phyloP scores from a whole-genome alignment of 2,329 filamentous ascomycete genomes.

The Hypomyces rosellus region DNA sequence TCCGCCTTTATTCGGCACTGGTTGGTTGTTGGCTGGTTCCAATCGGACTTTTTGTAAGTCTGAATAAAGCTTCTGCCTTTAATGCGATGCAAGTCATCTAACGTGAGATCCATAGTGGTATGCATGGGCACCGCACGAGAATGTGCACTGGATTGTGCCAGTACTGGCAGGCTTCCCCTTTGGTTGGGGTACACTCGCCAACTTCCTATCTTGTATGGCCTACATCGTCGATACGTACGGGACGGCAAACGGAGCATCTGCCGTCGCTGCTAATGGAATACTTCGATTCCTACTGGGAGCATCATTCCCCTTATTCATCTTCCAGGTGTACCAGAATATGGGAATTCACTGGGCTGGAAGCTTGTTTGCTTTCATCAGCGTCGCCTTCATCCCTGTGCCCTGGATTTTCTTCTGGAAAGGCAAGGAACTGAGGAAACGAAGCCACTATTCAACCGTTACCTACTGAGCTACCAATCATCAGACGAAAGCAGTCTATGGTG shows the following conservation, averaged over 20 bases:
- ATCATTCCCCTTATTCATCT: not conserved
- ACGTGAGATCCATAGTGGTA: not conserved
- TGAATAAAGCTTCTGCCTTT: not conserved
- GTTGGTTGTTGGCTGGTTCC: not conserved
- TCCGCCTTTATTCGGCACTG: not conserved
- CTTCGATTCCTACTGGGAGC: not conserved
- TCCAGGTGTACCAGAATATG: not conserved
- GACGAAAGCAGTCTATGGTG: no score
- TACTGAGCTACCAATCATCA: no score
- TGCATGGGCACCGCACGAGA: conserved; percentile 1
- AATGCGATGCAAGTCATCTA: not conserved
- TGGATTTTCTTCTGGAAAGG: not conserved
- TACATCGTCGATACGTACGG: conserved; percentile 1
- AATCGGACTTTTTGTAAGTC: not conserved
- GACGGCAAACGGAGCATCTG: not conserved
- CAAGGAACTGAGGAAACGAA: not conserved
- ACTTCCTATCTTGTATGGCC: not conserved
- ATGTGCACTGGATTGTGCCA: conserved; percentile 1
- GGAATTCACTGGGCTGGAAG: not conserved
- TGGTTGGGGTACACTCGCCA: conserved; percentile 1
- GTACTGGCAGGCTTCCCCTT: not conserved
- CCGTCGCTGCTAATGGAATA: not conserved
- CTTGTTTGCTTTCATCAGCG: not conserved
- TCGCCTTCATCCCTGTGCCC: not conserved
- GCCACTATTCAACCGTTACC: not conserved